Evolutionary conservation across 2,329 filamentous ascomycete genomes (phyloP).

Genomic region (Nemania abortiva): DNA sequence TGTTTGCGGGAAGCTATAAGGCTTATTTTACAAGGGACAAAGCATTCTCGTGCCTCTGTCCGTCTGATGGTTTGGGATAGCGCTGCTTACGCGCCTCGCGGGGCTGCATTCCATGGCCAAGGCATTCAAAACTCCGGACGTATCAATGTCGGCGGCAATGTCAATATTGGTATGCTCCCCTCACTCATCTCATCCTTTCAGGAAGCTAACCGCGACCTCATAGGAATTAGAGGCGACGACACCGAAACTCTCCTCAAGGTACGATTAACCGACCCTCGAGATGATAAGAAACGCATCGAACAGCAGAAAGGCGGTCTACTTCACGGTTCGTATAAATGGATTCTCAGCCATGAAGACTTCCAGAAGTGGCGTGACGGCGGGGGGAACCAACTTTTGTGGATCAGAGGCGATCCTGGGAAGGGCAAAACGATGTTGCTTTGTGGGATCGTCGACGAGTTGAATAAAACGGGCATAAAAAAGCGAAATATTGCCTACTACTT

Average conservation of each 20-base stretch:
- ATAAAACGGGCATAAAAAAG: background rate
- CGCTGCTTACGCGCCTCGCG: background rate
- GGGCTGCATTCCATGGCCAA: conserved; percentile 4
- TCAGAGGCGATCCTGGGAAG: conserved; percentile 56
- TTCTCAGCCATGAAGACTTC: conserved; percentile 50
- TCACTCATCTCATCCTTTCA: background rate
- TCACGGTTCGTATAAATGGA: conserved; percentile 53
- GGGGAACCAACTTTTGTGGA: conserved; percentile 51
- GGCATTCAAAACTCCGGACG: conserved; percentile 4
- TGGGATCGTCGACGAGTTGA: conserved; percentile 55
- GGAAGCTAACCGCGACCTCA: background rate
- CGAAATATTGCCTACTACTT: conserved; percentile 49
- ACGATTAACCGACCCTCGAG: conserved; percentile 22
- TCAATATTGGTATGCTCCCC: conserved; percentile 8
- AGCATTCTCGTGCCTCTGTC: background rate
- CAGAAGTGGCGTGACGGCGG: conserved; percentile 43
- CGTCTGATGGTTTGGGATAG: background rate
- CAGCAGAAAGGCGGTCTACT: conserved; percentile 53
- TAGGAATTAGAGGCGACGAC: background rate
- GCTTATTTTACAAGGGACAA: too few relatives aligned
- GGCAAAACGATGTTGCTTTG: conserved; percentile 60
- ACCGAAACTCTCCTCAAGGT: conserved; percentile 5
- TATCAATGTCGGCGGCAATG: background rate
- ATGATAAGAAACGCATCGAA: conserved; percentile 49
- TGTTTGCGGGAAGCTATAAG: too few relatives aligned